Conservation (phyloP, 2,329 filamentous ascomycete genomes). For the Alternaria ventricosa region DNA sequence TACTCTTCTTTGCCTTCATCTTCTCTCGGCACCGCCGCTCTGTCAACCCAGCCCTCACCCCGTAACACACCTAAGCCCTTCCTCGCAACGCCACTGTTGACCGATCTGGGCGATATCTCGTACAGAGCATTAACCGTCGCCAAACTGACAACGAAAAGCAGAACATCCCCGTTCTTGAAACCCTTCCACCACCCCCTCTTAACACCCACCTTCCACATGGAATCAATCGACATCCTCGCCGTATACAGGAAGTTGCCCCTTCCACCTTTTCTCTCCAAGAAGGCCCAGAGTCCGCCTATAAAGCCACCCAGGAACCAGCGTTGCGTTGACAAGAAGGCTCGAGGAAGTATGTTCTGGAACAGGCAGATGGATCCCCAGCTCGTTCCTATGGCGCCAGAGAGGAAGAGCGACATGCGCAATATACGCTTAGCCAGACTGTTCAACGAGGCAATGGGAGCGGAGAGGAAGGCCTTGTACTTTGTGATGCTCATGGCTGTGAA, state of each 20-base stretch:
- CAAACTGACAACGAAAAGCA: slow-evolving; percentile 80
- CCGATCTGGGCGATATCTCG: slow-evolving; percentile 71
- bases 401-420: slow-evolving; percentile 76
- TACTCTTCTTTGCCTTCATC: slow-evolving; percentile 12
- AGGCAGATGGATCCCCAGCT: slow-evolving; percentile 90
- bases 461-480: slow-evolving; percentile 70
- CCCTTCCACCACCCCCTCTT: slow-evolving; percentile 90
- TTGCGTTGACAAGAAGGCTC: slow-evolving; percentile 76
- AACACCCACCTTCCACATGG: slow-evolving; percentile 89
- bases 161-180: slow-evolving; percentile 80
- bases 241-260: slow-evolving; percentile 77
- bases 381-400: slow-evolving; percentile 83
- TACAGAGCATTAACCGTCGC: slow-evolving; percentile 80
- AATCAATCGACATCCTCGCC: slow-evolving; percentile 79
- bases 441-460: slow-evolving; percentile 71
- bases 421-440: slow-evolving; percentile 72
- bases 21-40: slow-evolving; percentile 41
- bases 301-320: slow-evolving; percentile 91
- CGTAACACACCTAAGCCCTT: slow-evolving; percentile 77
- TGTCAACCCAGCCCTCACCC: slow-evolving; percentile 78
- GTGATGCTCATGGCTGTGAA: slow-evolving; percentile 76
- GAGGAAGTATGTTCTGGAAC: slow-evolving; percentile 80
- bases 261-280: slow-evolving; percentile 68
- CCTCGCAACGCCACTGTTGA: slow-evolving; percentile 70
- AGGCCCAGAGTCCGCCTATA: slow-evolving; percentile 83